Evolutionary conservation across 768 basidiomycete genomes (phyloP).

Genomic region (Pisolithus orientalis): DNA sequence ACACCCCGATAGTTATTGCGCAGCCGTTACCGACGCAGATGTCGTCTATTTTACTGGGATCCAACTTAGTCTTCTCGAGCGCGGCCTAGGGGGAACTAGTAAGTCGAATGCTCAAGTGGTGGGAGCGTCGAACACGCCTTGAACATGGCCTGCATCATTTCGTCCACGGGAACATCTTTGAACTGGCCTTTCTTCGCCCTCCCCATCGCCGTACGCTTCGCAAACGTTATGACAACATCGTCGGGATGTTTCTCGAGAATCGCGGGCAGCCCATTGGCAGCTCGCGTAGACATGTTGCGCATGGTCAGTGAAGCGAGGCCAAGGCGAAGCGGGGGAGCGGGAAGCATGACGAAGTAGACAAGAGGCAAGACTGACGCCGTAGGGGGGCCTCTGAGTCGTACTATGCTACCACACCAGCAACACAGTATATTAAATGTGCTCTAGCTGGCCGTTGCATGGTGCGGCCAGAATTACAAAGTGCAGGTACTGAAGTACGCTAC

Average conservation of each 20-base stretch:
- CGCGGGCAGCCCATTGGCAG: conserved; percentile 36
- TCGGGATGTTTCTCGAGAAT: conserved; percentile 67
- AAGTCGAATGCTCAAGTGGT: not conserved
- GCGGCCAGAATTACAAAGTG: no score
- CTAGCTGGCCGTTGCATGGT: no score
- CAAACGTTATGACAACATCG: conserved; percentile 88
- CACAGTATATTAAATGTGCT: no score
- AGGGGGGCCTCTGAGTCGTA: no score
- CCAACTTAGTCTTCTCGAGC: conserved; percentile 56
- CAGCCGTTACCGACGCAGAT: conserved; percentile 67
- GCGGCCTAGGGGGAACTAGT: conserved; percentile 43
- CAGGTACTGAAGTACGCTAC: not conserved
- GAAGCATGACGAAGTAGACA: conserved; percentile 9
- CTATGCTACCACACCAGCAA: no score
- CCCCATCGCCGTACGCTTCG: conserved; percentile 85
- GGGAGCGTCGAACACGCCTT: conserved; percentile 40
- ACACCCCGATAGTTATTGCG: not conserved
- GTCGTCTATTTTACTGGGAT: conserved; percentile 70
- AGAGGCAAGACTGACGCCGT: no score
- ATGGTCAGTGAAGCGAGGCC: not conserved
- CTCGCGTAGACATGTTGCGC: conserved; percentile 31
- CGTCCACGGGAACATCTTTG: conserved; percentile 84
- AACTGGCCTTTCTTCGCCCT: conserved; percentile 88
- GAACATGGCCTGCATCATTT: conserved; percentile 77
- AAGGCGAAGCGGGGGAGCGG: conserved; percentile 8